A percentile compares a stretch with the other conserved stretches of the same genome.
These are phyloP conservation scores for Berkeleyomyces basicola DNA, from an alignment of 2,329 filamentous ascomycete genomes.

Conservation along the genomic window DNA sequence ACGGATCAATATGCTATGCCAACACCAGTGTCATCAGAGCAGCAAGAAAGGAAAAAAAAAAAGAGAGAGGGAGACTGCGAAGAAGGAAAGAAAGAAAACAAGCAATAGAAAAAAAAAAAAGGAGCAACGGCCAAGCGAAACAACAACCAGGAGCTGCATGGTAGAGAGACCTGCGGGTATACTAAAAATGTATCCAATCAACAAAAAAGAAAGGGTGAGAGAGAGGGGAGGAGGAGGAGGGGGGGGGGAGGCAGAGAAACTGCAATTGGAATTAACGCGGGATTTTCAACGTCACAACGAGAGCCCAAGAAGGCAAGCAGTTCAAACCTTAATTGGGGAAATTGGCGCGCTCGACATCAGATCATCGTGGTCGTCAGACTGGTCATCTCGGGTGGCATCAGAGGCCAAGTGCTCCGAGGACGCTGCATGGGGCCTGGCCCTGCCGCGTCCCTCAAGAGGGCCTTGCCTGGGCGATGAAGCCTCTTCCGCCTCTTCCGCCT, in stretches of 20 bases:
- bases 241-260: background rate
- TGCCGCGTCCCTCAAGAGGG: background rate
- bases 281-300: no score
- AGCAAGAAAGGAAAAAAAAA: conserved; percentile 4
- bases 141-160: background rate
- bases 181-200: background rate
- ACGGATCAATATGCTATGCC: conserved; percentile 2
- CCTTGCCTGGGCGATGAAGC: no score
- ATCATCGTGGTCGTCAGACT: background rate
- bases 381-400: background rate
- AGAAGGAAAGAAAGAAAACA: background rate
- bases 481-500: conserved; percentile 12
- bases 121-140: background rate
- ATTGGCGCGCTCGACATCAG: conserved; percentile 18
- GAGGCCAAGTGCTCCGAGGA: conserved; percentile 16
- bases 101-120: background rate
- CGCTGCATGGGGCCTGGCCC: background rate
- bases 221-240: background rate
- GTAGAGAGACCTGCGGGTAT: background rate
- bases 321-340: conserved; percentile 21
- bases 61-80: background rate
- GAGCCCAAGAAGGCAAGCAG: background rate
- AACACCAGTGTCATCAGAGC: background rate
- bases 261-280: background rate
- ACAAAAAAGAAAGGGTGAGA: background rate